A percentile compares a stretch with the other conserved stretches of the same genome.
phyloP scores from a whole-genome alignment of 768 basidiomycete genomes.

The Mycena albidolilacea region DNA sequence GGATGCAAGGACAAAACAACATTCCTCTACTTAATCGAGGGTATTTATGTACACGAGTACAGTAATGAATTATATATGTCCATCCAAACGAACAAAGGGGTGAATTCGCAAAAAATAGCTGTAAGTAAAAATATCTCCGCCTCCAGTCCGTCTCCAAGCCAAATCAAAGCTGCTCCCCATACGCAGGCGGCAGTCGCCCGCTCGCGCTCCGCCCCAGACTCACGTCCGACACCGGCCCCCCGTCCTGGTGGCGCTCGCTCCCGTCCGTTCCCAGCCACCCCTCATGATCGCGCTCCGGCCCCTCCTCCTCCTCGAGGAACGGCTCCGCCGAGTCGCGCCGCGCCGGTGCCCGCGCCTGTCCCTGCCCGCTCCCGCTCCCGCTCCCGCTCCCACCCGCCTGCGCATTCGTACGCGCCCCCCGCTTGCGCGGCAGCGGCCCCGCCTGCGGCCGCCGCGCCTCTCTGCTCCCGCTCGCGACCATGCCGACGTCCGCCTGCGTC shows the following conservation, averaged over 20 bases:
- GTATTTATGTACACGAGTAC: too few relatives aligned
- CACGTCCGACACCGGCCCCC: conserved; percentile 36
- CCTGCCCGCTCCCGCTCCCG: too few relatives aligned
- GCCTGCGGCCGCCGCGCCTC: conserved; percentile 24
- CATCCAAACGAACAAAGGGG: too few relatives aligned
- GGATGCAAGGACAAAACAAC: too few relatives aligned
- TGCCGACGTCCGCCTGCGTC: background rate
- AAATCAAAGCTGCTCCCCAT: conserved; percentile 37
- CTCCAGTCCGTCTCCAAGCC: background rate
- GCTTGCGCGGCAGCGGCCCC: conserved; percentile 36
- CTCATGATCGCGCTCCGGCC: background rate
- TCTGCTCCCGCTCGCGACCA: conserved; percentile 1
- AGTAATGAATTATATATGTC: too few relatives aligned
- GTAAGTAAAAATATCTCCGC: background rate
- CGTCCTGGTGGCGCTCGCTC: conserved; percentile 40
- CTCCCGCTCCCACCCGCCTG: background rate
- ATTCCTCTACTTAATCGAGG: too few relatives aligned
- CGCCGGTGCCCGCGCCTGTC: background rate
- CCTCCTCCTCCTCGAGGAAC: conserved; percentile 32
- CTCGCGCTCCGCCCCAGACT: conserved; percentile 36
- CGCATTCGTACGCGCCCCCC: background rate
- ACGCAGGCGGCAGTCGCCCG: conserved; percentile 44
- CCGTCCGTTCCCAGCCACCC: background rate
- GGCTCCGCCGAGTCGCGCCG: conserved; percentile 36
- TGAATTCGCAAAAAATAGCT: background rate